Evolutionary conservation across 2,329 filamentous ascomycete genomes (phyloP), one percentile per base, ranked within the genome.

Genomic region (Colletotrichum sp.): DNA sequence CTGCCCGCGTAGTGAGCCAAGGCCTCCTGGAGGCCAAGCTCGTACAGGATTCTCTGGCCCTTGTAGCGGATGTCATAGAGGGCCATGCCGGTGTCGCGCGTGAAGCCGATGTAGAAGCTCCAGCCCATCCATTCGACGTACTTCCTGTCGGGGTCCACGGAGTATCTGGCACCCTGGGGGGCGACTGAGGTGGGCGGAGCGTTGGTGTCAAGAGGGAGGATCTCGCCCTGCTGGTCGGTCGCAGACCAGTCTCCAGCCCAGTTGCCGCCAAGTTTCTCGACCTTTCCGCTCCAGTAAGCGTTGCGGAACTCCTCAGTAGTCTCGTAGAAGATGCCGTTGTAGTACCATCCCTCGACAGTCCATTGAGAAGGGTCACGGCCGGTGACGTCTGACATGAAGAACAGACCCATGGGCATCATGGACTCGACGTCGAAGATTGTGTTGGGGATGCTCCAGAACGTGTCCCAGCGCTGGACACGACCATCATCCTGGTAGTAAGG

Each of bases 1-100:
- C 84, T 85, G 7, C 88, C 93, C 3, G 87, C 92, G 77, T 95
- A 95, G 0, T 92, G 92, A 0, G 94, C 92, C 24, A 91, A 81
- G 0, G 90, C 89, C 80, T 92, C 90, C 79, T 92, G 88, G 0
- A 92, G 81, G 4, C 87, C 86, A 2, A 92, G 83, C 78, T 92
- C 90, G 72, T 91, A 92, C 13, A 92, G 82, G 8, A 92, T 81
- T 8, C 89, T 83, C 74, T 90, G 85, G n/a, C 88, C 89, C 78
- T 90, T 89, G 83, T 87, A 91, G 21, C 84, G 82, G 60, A 92
- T 87, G 74, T 92, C 86, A 78, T 87, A 88, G 1, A 92, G 82
- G 1, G 84, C 78, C 59, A 92, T 82, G 1, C 89, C 90, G 0
- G 85, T 85, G 72, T 90, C 89, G 10, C 85, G 83, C 2, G 83